phyloP scores from a whole-genome alignment of 2,329 filamentous ascomycete genomes.

The Exophiala phaeomuriformis region DNA sequence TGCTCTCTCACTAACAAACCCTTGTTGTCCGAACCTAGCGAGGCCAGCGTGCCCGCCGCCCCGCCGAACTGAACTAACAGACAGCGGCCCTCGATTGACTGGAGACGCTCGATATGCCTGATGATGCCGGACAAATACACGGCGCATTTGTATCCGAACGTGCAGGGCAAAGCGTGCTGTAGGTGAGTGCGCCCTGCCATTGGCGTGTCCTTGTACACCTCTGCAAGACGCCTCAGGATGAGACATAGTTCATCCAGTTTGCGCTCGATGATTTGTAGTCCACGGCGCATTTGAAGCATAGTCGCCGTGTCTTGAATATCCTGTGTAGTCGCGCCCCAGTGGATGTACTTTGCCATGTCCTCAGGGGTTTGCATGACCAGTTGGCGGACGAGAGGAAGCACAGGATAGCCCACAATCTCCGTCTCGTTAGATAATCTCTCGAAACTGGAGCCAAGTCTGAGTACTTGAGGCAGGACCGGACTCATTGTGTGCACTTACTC shows the following conservation, averaged over 20 bases:
- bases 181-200: constrained; percentile 54
- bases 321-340: constrained; percentile 55
- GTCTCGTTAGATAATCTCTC: constrained; percentile 26
- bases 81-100: constrained; percentile 41
- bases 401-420: constrained; percentile 29
- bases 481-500: constrained; percentile 13
- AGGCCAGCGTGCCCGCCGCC: constrained; percentile 50
- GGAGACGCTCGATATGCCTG: constrained; percentile 44
- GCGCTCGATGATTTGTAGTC: constrained; percentile 43
- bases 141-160: constrained; percentile 53
- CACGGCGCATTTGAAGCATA: constrained; percentile 48
- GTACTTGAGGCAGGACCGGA: background rate
- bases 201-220: constrained; percentile 45
- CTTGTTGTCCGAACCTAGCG: constrained; percentile 42
- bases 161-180: constrained; percentile 51
- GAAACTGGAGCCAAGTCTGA: constrained; percentile 5
- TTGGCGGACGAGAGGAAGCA: constrained; percentile 27
- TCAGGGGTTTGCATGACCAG: constrained; percentile 21
- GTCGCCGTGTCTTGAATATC: constrained; percentile 53
- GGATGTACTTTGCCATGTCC: constrained; percentile 42
- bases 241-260: constrained; percentile 40
- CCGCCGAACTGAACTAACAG: constrained; percentile 52
- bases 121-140: constrained; percentile 48
- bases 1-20: constrained; percentile 45
- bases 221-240: constrained; percentile 39